A percentile compares a stretch with the other conserved stretches of the same genome.
Conservation (phyloP, 306 rosid genomes). For the Rosa chinensis region DNA sequence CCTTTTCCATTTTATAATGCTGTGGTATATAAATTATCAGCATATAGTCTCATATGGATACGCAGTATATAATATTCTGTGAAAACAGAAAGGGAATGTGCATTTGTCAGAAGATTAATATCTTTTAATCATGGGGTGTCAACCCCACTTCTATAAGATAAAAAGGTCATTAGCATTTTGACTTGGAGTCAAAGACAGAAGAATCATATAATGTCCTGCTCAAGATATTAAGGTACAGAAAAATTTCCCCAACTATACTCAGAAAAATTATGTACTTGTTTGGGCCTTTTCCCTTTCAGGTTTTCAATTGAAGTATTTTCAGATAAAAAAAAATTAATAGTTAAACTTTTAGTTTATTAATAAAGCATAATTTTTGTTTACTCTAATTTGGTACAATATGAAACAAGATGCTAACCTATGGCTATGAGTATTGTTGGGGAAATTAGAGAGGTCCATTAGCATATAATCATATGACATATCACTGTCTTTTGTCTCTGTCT, state of each 20-base stretch:
- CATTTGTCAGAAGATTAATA: not conserved
- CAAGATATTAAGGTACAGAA: not conserved
- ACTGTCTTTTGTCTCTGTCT: constrained; percentile 42
- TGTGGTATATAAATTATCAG: not conserved
- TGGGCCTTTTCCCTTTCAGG: too few relatives aligned
- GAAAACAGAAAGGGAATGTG: not conserved
- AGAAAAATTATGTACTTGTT: too few relatives aligned
- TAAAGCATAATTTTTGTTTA: not conserved
- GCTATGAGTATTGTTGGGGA: not conserved
- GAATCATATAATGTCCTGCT: not conserved
- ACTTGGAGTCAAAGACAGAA: constrained; percentile 1
- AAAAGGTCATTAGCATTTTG: not conserved
- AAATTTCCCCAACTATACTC: not conserved
- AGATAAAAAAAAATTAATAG: not conserved
- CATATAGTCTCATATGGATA: not conserved
- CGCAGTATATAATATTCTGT: not conserved
- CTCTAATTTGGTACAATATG: not conserved
- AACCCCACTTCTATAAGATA: not conserved
- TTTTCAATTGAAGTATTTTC: too few relatives aligned
- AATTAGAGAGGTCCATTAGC: constrained; percentile 11
- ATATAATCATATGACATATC: constrained; percentile 33
- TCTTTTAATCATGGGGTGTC: constrained; percentile 7
- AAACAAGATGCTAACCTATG: not conserved
- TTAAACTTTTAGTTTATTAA: not conserved
- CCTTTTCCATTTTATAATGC: not conserved